These are phyloP conservation scores for Aspergillus intermedius DNA, from an alignment of 2,329 filamentous ascomycete genomes.

Conservation along the genomic window DNA sequence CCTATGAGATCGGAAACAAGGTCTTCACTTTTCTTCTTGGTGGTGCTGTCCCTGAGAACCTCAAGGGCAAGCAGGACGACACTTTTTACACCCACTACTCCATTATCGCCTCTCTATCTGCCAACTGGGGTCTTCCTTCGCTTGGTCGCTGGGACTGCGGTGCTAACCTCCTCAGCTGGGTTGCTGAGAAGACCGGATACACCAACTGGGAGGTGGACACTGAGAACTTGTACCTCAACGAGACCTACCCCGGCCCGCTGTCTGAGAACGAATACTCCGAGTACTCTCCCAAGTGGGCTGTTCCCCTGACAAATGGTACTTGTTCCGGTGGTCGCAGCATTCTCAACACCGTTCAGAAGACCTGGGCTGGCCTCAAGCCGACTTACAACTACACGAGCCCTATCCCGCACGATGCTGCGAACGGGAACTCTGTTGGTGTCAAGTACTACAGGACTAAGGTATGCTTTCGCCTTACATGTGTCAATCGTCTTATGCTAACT, in stretches of 20 bases:
- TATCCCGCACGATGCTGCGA: slow-evolving; percentile 19
- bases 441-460: slow-evolving; percentile 11
- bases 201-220: slow-evolving; percentile 35
- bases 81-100: slow-evolving; percentile 71
- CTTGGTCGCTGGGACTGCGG: slow-evolving; percentile 67
- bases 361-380: slow-evolving; percentile 18
- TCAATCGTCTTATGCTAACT: not conserved
- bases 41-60: slow-evolving; percentile 59
- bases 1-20: slow-evolving; percentile 60
- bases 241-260: slow-evolving; percentile 47
- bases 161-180: slow-evolving; percentile 60
- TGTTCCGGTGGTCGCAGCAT: slow-evolving; percentile 33
- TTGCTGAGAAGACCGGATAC: slow-evolving; percentile 58
- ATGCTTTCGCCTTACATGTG: not conserved
- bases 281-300: slow-evolving; percentile 23
- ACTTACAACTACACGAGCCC: slow-evolving; percentile 32
- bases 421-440: slow-evolving; percentile 14
- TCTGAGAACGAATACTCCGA: slow-evolving; percentile 19
- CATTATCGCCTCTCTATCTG: slow-evolving; percentile 59
- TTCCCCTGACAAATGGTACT: slow-evolving; percentile 23
- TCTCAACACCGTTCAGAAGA: slow-evolving; percentile 25
- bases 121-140: slow-evolving; percentile 64
- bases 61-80: slow-evolving; percentile 61
- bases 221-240: slow-evolving; percentile 45
- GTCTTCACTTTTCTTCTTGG: slow-evolving; percentile 67